A percentile compares a stretch with the other conserved stretches of the same genome.
phyloP scores from a whole-genome alignment of 495 filamentous ascomycete genomes.

The Neurospora terricola region DNA sequence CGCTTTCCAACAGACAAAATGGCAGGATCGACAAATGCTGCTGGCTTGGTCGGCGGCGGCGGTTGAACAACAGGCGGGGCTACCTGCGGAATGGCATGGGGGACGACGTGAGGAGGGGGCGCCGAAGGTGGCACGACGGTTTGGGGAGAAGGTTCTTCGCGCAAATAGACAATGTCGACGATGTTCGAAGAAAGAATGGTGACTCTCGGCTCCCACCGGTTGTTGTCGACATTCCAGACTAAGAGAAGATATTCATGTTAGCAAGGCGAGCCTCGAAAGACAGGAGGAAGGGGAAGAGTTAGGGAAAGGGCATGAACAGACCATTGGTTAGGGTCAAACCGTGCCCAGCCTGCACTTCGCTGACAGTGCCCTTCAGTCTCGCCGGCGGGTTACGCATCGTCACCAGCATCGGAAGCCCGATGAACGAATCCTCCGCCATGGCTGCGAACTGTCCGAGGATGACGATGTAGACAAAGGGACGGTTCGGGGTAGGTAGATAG shows the following conservation, averaged over 20 bases:
- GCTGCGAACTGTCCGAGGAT: slow-evolving; percentile 1
- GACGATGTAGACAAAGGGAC: not conserved
- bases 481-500: not conserved
- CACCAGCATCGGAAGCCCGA: slow-evolving; percentile 69
- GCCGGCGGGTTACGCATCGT: slow-evolving; percentile 58
- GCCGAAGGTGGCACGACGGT: not conserved
- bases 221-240: slow-evolving; percentile 20
- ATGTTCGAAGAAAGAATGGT: slow-evolving; percentile 31
- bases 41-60: slow-evolving; percentile 8
- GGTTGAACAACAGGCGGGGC: slow-evolving; percentile 1
- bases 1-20: slow-evolving; percentile 40
- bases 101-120: not conserved
- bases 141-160: slow-evolving; percentile 2
- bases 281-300: not conserved
- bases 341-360: slow-evolving; percentile 56
- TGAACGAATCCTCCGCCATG: slow-evolving; percentile 46
- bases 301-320: slow-evolving; percentile 28
- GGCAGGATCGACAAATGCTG: slow-evolving; percentile 42
- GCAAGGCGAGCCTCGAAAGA: slow-evolving; percentile 1
- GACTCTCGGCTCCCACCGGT: slow-evolving; percentile 25
- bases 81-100: not conserved
- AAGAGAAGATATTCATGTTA: not conserved
- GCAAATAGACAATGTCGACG: slow-evolving; percentile 26
- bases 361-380: slow-evolving; percentile 63
- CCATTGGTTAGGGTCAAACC: slow-evolving; percentile 71